Base-by-base conservation (phyloP, 208 protist genomes). In the Phytomonas sp. region DNA sequence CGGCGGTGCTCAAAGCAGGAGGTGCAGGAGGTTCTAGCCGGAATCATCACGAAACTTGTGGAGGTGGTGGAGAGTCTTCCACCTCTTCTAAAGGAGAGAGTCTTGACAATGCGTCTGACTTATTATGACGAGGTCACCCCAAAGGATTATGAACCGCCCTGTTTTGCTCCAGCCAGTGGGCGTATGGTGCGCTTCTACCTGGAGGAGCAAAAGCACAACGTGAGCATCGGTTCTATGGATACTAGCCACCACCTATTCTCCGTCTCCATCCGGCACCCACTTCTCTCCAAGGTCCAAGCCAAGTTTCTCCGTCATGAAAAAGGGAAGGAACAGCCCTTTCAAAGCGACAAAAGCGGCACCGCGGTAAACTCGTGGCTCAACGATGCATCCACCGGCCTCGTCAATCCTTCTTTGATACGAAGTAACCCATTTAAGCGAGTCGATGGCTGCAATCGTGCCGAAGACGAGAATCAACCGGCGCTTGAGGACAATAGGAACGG, bases 91-190 rank as follows among this genome's bases (percentile, higher is more conserved):
- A 79, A 68, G 15, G 79, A 91, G 37, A 81, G 85, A 30, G 83
- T 91, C 11, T 61, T 95, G 56, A 83, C 83, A 13, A 93, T 95
- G 86, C 84, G 86, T 5, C 68, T 95, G 6, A 84, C 74, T 8
- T 95, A 93, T 70, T 82, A 89, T 70, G 87, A 95, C 28, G 83
- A 86, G 46, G 68, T 77, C 20, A 90, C 87, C 2, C 89, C 87
- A 26, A 51, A 68, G 0, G 34, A 63, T n/a, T 95, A 95, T 70
- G 83, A 95, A 66, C 89, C 89, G 17, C 86, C 89, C 2, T 88
- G 74, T 63, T 95, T 92, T 72, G 68, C 79, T 11, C 83, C 77
- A 6, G 89, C 87, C 6, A 94, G 78, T 36, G 62, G 66, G n/a
- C 79, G 71, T 59, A 84, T 92, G 75, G 60, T 62, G 17, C 66